Evolutionary conservation across 306 rosid species (phyloP).

Genomic region (Vigna nakashimae): DNA sequence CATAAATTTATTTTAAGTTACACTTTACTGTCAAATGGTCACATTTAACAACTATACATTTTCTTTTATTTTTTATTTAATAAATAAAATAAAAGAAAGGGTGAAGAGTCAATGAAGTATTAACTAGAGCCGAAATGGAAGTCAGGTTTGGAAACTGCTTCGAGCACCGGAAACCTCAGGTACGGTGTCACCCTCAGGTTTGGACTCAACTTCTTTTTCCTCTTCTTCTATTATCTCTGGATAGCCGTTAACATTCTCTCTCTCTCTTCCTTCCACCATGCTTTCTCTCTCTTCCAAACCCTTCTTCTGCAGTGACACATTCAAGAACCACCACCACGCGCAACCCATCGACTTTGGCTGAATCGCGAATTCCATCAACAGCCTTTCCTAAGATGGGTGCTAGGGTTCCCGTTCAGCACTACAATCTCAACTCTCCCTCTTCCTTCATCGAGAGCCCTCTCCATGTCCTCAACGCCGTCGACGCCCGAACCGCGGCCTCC

Average conservation of each 20-base stretch:
- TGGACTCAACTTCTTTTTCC: slow-evolving; percentile 47
- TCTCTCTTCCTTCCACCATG: slow-evolving; percentile 1
- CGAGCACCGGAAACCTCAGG: slow-evolving; percentile 50
- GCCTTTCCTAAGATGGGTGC: slow-evolving; percentile 58
- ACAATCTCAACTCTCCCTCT: slow-evolving; percentile 77
- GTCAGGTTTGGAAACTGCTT: slow-evolving; percentile 65
- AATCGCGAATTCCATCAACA: neutral
- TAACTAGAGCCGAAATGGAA: slow-evolving; percentile 51
- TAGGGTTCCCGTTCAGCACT: slow-evolving; percentile 93
- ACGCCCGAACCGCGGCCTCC: slow-evolving; percentile 57
- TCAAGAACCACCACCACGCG: neutral
- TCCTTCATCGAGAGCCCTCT: slow-evolving; percentile 85
- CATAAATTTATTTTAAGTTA: too few relatives aligned
- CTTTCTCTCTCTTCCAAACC: slow-evolving; percentile 14
- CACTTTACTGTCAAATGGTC: too few relatives aligned
- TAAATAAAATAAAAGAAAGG: neutral
- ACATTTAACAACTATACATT: too few relatives aligned
- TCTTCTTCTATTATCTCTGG: neutral
- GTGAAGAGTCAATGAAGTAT: slow-evolving; percentile 27
- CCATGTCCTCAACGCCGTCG: slow-evolving; percentile 85
- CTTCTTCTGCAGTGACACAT: neutral
- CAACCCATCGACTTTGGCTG: slow-evolving; percentile 23
- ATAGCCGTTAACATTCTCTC: slow-evolving; percentile 4
- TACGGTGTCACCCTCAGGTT: slow-evolving; percentile 57
- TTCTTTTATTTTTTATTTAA: too few relatives aligned